Evolutionary conservation across 225 moss, liverwort and hornwort genomes (phyloP).

Genomic region (Thuidium tamariscinum): DNA sequence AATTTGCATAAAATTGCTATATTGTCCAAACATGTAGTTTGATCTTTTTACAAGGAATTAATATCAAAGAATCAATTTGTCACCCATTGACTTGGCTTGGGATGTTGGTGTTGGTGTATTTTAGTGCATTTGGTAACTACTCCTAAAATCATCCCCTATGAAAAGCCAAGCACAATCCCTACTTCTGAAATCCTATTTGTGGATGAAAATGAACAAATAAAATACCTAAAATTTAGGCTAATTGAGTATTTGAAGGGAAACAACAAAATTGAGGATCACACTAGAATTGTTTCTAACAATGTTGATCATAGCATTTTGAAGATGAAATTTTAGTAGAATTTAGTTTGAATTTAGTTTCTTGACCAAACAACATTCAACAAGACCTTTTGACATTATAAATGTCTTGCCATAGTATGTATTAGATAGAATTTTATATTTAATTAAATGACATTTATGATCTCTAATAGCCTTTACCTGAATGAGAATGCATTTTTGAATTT

Average conservation of each 20-base stretch:
- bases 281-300: neutral
- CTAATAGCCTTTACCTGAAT: neutral
- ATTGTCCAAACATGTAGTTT: no score
- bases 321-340: neutral
- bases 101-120: neutral
- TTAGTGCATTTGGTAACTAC: neutral
- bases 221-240: neutral
- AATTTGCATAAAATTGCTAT: no score
- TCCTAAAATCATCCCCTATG: no score
- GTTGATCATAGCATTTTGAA: accelerated
- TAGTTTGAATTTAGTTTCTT: neutral
- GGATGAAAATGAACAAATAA: neutral
- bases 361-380: no score
- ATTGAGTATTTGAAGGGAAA: neutral
- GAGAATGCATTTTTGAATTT: neutral
- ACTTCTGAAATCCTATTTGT: neutral
- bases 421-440: neutral
- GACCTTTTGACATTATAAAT: neutral
- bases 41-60: no score
- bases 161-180: neutral
- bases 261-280: neutral
- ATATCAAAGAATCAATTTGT: neutral
- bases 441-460: neutral
- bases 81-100: neutral
- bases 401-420: accelerated